Evolutionary conservation across 2,329 filamentous ascomycete species (phyloP).

Genomic region (Hypoxylon sp.): DNA sequence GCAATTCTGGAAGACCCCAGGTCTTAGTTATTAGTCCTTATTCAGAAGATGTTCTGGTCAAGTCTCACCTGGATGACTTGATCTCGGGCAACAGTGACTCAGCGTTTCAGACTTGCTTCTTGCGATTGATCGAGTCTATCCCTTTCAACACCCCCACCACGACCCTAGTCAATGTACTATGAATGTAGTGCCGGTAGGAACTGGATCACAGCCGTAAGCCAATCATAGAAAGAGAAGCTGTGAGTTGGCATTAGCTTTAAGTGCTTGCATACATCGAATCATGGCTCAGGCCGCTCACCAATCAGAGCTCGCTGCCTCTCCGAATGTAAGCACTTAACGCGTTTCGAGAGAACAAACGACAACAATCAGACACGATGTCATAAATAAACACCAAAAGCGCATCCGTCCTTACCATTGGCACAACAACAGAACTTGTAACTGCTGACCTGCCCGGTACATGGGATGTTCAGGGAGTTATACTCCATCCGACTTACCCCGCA

Average conservation of each 20-base stretch:
- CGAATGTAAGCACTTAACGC: conserved; percentile 38
- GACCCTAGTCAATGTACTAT: conserved; percentile 27
- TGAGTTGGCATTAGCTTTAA: conserved; percentile 40
- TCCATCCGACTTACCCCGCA: conserved; percentile 29
- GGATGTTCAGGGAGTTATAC: conserved; percentile 2
- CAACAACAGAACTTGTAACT: conserved; percentile 15
- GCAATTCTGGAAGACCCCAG: background rate
- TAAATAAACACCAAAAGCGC: conserved; percentile 25
- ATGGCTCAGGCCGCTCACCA: conserved; percentile 19
- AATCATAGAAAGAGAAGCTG: conserved; percentile 29
- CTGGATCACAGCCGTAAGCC: conserved; percentile 23
- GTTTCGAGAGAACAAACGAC: conserved; percentile 30
- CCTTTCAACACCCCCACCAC: background rate
- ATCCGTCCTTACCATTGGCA: conserved; percentile 23
- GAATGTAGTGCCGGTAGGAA: conserved; percentile 29
- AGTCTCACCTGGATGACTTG: conserved; percentile 10
- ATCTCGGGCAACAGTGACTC: conserved; percentile 10
- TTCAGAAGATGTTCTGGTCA: conserved; percentile 8
- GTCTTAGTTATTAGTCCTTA: too few species aligned
- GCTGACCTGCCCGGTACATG: conserved; percentile 20
- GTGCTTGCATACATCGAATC: conserved; percentile 42
- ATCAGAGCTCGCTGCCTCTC: conserved; percentile 25
- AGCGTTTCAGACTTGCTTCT: conserved; percentile 10
- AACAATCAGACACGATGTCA: conserved; percentile 9
- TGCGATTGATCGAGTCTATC: background rate